Percentiles rank a stretch among this genome's conserved stretches.
phyloP scores from a whole-genome alignment of 1,139 yeast species.

The Candida glucosophila region DNA sequence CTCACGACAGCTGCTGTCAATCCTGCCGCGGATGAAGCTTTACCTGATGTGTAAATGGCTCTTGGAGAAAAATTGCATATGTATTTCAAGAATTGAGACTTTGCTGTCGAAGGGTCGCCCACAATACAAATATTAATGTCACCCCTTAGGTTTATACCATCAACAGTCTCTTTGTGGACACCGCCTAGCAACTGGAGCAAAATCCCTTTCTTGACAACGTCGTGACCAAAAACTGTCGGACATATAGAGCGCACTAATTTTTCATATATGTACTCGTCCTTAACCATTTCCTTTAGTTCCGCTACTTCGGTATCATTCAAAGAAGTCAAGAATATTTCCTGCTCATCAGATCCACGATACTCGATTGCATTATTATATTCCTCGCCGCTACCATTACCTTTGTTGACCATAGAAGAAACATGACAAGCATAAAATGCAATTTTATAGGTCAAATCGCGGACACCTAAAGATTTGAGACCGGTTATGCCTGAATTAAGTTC shows the following conservation, averaged over 20 bases:
- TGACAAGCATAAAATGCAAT: constrained; percentile 90
- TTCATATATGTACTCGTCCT: constrained; percentile 77
- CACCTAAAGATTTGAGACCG: constrained; percentile 84
- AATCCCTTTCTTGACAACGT: constrained; percentile 86
- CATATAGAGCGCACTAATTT: constrained; percentile 86
- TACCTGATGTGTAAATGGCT: constrained; percentile 95
- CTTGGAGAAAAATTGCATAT: constrained; percentile 90
- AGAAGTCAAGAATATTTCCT: constrained; percentile 71
- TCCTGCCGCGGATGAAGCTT: constrained; percentile 98
- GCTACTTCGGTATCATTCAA: constrained; percentile 76
- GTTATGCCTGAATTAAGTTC: constrained; percentile 78
- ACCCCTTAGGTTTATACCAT: constrained; percentile 93
- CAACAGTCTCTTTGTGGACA: constrained; percentile 89
- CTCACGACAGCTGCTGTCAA: constrained; percentile 95
- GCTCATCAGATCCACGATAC: constrained; percentile 45
- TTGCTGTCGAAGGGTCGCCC: constrained; percentile 98
- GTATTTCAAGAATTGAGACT: constrained; percentile 91
- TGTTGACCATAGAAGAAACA: constrained; percentile 53
- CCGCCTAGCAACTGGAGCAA: constrained; percentile 88
- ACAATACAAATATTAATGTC: constrained; percentile 95
- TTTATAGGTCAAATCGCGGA: constrained; percentile 86
- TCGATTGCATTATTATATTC: constrained; percentile 17
- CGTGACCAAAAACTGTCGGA: constrained; percentile 97
- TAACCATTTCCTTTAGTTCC: constrained; percentile 86
- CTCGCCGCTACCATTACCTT: constrained; percentile 31